These are phyloP conservation scores for Diaporthe citriasiana DNA, from an alignment of 2,329 filamentous ascomycete species.

Conservation along the genomic window DNA sequence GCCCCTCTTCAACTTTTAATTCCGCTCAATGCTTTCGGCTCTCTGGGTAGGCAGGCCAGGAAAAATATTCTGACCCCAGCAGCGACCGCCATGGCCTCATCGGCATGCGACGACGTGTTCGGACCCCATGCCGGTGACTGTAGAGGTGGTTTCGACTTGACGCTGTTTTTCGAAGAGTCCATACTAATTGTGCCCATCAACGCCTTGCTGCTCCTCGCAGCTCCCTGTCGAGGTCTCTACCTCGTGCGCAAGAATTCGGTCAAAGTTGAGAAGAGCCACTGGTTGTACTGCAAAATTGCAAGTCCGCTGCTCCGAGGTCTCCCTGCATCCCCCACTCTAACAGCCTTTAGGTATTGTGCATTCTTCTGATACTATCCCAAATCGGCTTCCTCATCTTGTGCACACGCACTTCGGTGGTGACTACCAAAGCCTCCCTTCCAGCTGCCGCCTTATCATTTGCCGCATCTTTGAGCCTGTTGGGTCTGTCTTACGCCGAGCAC, in stretches of 20 bases:
- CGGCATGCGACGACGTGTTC: constrained; percentile 9
- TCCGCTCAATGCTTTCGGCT: background rate
- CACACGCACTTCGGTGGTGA: background rate
- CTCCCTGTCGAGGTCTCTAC: constrained; percentile 7
- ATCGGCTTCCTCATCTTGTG: constrained; percentile 11
- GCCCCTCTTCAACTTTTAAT: background rate
- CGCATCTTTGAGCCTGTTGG: constrained; percentile 2
- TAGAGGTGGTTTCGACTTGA: constrained; percentile 18
- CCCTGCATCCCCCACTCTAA: background rate
- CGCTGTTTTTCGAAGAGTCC: constrained; percentile 5
- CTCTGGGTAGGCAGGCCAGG: background rate
- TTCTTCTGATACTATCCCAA: background rate
- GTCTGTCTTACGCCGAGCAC: constrained; percentile 6
- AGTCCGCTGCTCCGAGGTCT: background rate
- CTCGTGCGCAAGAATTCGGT: background rate
- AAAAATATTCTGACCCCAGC: background rate
- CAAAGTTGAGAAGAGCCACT: background rate
- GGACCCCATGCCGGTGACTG: constrained; percentile 8
- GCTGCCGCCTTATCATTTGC: constrained; percentile 15
- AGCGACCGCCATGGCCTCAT: constrained; percentile 8
- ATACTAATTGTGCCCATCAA: constrained; percentile 14
- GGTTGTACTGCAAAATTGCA: constrained; percentile 16
- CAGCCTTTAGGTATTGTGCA: background rate
- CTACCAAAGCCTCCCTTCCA: constrained; percentile 1
- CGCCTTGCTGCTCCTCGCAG: constrained; percentile 5